Base-by-base conservation (phyloP, 768 basidiomycete species). In the Leccinum rimulosum region DNA sequence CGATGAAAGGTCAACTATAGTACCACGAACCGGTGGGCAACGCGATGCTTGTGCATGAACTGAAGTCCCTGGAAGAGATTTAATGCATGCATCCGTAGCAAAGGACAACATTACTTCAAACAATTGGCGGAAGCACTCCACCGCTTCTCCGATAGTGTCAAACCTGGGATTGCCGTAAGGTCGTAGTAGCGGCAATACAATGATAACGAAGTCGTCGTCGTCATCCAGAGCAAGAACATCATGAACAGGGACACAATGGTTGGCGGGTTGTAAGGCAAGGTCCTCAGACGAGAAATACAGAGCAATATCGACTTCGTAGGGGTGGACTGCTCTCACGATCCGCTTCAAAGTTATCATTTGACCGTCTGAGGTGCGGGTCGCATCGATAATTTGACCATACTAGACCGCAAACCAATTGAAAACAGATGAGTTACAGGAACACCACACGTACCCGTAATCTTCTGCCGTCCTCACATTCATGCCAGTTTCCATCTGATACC, bases 131-230 rank as follows among this genome's bases (percentile, higher is more conserved):
- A 43, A 43, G n/a, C 40, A 43, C n/a, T 43, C 40, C 6, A 43
- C 40, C 8, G n/a, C 40, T 43, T 43, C 62, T 3, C 61, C 56
- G 4, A 63, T 15, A 1, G 56, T 56, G 11, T 66, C 66, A 25
- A 74, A 70, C 0, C 30, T 36, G 3, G 65, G 66, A 2, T 68
- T 15, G 15, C 28, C 31, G 12, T 64, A 75, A 11, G 33, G 35
- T 2, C 66, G 62, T 6, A 73, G 57, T 3, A 69, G 58, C 2
- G 74, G 74, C 72, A 75, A 72, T 0, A 69, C 74, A 0, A 75
- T 55, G 15, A 74, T 65, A 0, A 55, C n/a, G 1, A 4, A 50
- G 1, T 70, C 58, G 0, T 61, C 52, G 1, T 65, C 64, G 14
- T 36, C 50, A 0, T 64, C 64, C 15, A 60, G 8, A 2, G 22